These are phyloP conservation scores for Herpetospermum pedunculosum DNA, from an alignment of 306 rosid species.

Conservation along the genomic window DNA sequence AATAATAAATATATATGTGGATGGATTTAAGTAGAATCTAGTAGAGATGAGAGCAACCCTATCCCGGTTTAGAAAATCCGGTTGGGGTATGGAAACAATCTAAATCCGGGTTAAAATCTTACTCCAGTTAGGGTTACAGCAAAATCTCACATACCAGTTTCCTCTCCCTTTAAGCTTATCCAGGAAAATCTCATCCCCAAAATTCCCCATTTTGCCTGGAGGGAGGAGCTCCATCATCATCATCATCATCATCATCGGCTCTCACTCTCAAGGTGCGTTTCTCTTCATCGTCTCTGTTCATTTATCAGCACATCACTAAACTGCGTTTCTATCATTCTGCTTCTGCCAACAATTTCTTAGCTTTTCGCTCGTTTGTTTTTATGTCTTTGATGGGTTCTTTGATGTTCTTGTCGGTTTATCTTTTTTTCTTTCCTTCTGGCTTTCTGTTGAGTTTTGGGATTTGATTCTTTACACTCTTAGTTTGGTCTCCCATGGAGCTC, in stretches of 20 bases:
- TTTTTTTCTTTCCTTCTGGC: not conserved
- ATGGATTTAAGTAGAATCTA: no score
- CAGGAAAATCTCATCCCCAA: slow-evolving; percentile 42
- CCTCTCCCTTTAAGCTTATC: slow-evolving; percentile 14
- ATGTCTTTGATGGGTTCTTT: not conserved
- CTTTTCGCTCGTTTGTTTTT: not conserved
- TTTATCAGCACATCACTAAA: no score
- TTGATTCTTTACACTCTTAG: not conserved
- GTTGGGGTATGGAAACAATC: not conserved
- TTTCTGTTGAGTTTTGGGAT: not conserved
- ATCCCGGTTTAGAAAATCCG: not conserved
- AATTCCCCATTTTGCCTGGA: not conserved
- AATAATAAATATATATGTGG: no score
- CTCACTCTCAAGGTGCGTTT: slow-evolving; percentile 25
- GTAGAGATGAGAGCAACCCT: not conserved
- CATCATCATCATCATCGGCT: not conserved
- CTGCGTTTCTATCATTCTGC: no score
- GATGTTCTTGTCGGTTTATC: not conserved
- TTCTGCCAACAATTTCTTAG: not conserved
- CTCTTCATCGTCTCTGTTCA: no score
- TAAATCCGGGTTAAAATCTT: slow-evolving; percentile 11
- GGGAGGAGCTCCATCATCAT: not conserved
- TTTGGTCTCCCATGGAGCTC: not conserved
- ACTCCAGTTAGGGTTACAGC: slow-evolving; percentile 18
- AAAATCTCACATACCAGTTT: slow-evolving; percentile 19